Conservation (phyloP, 1,284 basidiomycete species). For the Vanrija humicola region DNA sequence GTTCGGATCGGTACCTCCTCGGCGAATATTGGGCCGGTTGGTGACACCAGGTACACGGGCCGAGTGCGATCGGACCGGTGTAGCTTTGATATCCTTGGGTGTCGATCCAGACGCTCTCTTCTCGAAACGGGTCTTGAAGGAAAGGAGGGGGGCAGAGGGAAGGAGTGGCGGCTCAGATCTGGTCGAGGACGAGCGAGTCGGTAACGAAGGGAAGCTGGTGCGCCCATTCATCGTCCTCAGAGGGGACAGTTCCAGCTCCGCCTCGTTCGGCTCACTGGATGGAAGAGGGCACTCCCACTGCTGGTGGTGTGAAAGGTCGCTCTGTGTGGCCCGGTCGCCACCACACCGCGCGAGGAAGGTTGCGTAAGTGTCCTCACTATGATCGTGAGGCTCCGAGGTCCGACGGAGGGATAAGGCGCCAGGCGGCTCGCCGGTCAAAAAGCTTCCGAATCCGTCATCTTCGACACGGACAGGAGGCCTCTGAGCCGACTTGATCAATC, state of each 20-base stretch:
- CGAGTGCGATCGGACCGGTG: neutral
- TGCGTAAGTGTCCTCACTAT: conserved; percentile 2
- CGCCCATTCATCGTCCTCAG: neutral
- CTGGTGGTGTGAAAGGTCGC: conserved; percentile 6
- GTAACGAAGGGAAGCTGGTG: too few relatives aligned
- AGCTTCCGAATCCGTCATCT: neutral
- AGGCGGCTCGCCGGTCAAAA: neutral
- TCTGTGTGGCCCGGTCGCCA: conserved; percentile 3
- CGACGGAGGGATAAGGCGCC: neutral
- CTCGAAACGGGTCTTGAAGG: neutral
- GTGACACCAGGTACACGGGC: neutral
- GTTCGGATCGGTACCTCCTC: conserved; percentile 35
- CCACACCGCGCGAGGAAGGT: conserved; percentile 8
- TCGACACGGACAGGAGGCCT: neutral
- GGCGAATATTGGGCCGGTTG: conserved; percentile 22
- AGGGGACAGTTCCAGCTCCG: conserved; percentile 1
- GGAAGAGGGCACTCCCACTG: neutral
- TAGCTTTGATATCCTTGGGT: neutral
- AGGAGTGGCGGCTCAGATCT: too few relatives aligned
- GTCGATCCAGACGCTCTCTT: neutral
- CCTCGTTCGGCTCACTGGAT: conserved; percentile 8
- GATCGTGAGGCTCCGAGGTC: conserved; percentile 7
- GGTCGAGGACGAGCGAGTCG: too few relatives aligned
- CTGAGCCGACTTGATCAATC: neutral
- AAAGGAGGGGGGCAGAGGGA: neutral